Base-by-base conservation (phyloP, 140 eudicot genomes). In the Oenanthe javanica region DNA sequence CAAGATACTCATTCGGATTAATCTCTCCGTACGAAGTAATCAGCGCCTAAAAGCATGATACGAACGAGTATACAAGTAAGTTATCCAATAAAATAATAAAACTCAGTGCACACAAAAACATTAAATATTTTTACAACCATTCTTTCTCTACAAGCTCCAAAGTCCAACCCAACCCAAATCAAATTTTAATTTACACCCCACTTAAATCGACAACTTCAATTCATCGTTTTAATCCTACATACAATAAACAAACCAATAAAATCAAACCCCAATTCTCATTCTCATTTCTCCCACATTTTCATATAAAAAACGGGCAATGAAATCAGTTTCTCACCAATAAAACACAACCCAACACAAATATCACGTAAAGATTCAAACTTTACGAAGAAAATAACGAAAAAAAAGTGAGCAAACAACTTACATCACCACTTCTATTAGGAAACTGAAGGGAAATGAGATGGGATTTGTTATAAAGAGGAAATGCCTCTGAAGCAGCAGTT, bases 381-480 rank as follows among this genome's bases (percentile, higher is more conserved):
- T 21, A 45, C 2, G 19, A 4, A 48, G 47, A 1, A 10, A 74
- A 74, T 10, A 6, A 23, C 1, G 59, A n/a, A 74, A 23, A 6
- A 45, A 4, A 46, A 14, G 36, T 47, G 23, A 45, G 49, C 10
- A 59, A 52, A 79, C n/a, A 18, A 9, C 82, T 46, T 83, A 87
- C 97, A 81, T 94, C 98, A 59, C 96, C 96, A 81, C 93, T 89
- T 70, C 97, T 79, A 72, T 90, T 85, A 55, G 95, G 95, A 47
- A 94, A 81, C 18, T 85, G 89, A 84, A 94, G 96, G 51, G 85
- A 92, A 73, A 89, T 79, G 81, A 94, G 64, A 80, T 92, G 97
- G 70, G 94, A 83, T 85, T 92, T 95, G 81, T 92, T 95, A 87
- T 95, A 90, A 67, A 86, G 46, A 27, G 99, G 99, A 69, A 90